phyloP scores from a whole-genome alignment of 306 rosid genomes.

The Sindora glabra region DNA sequence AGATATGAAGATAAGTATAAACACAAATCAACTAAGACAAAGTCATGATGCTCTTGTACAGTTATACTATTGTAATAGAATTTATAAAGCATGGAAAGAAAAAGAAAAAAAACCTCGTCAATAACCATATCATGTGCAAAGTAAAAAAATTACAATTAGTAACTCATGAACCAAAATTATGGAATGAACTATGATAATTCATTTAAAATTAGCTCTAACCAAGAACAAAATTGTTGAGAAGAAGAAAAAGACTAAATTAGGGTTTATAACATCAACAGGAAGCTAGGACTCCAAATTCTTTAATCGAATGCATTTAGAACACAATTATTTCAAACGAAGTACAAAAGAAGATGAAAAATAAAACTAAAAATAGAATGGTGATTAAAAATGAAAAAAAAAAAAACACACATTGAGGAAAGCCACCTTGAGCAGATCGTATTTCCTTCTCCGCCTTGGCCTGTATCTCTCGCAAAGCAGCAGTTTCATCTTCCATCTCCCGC shows the following conservation, averaged over 20 bases:
- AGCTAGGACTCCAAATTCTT: background rate
- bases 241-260: background rate
- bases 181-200: background rate
- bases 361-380: background rate
- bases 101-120: background rate
- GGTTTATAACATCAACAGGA: background rate
- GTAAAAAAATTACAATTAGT: background rate
- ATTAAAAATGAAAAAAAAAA: background rate
- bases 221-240: background rate
- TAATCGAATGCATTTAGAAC: background rate
- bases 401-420: no score
- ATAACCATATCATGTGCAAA: background rate
- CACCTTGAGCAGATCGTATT: conserved; percentile 57
- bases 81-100: no score
- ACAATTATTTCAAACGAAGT: background rate
- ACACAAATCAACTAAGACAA: background rate
- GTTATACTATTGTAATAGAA: no score
- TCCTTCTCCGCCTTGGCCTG: conserved; percentile 65
- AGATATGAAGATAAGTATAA: background rate
- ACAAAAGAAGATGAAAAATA: background rate
- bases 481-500: conserved; percentile 68
- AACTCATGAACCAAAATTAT: background rate
- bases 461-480: conserved; percentile 70
- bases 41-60: no score
- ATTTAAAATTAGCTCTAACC: no score